Base-by-base conservation (phyloP, 1,139 yeast genomes). In the Taphrina pruni region DNA sequence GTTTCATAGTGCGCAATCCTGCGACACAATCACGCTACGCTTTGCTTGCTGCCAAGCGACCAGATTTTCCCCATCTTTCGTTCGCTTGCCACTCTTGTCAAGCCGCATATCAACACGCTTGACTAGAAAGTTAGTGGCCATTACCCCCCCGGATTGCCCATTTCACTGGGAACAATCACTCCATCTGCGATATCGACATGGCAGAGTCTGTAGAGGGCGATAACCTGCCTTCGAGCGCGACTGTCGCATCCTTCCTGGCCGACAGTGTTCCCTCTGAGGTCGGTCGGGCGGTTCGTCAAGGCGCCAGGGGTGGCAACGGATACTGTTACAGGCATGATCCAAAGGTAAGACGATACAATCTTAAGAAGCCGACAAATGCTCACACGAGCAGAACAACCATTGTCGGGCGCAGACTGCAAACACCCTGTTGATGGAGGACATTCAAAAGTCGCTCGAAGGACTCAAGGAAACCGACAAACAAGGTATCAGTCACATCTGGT, bases 401-500 rank as follows among this genome's bases (percentile, higher is more conserved):
- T 70, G 83, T 88, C 68, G 83, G 85, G 45, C 86, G 92, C 76
- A 88, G 88, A 77, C 87, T 88, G 74, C 84, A 83, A 70, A 90
- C 77, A 88, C 86, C 69, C 78, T 78, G 55, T 86, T 87, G 73
- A 86, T 89, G 88, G 81, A 81, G 64, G 84, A 84, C 70, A 84
- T 90, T 39, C 82, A 81, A 69, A 75, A 35, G 21, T 38, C 60
- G 9, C 56, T 66, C 52, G 90, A 88, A 72, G 81, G 80, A 73
- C 77, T 87, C 55, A 86, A 90, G 21, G 76, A 83, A 56, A 79
- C 86, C 72, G 94, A 89, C 77, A 86, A 87, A 75, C 87, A 88
- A 77, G 87, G 90, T 70, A 85, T 90, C 70, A 81, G 87, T 70
- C 89, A 88, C 75, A 87, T 89, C 51, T 88, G 96, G 96, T 83